Base-by-base conservation (phyloP, 2,329 filamentous ascomycete species). In the Trichoderma sp. region DNA sequence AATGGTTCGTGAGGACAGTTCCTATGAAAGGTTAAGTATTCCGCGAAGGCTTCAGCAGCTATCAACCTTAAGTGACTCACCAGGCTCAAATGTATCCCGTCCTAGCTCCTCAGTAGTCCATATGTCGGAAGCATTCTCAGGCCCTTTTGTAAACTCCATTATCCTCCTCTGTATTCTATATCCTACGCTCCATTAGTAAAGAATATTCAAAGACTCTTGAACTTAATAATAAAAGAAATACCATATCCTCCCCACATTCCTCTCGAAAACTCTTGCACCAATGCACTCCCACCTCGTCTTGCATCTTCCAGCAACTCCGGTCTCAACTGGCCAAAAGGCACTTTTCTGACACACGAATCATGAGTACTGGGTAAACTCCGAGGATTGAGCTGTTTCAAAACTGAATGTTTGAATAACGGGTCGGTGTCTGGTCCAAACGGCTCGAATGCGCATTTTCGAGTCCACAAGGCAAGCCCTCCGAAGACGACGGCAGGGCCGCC, bases 181-280 rank as follows among this genome's bases (percentile, higher is more conserved):
- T 24, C 59, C 43, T 62, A 19, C 27, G 33, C 13, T 19, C n/a
- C 4, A 16, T 24, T 2, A 52, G 33, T 52, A 10, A 60, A 43
- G 1, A 19, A 5, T 5, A 13, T 5, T 3, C 16, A 21, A 31
- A 19, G 2, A 1, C 4, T 21, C 1, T 31, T 19, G 6, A 8
- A 21, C 3, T 2, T 13, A 4, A 10, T 6, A 21, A 27, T 2
- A 29, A 31, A 43, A 43, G 5, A 37, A 53, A 3, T 2, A 53
- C 60, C 60, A 19, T 53, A 63, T 29, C 60, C 43, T 8, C 29
- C 60, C 60, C 60, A 63, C 60, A 63, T 63, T 21, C 43, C 60
- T 33, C 60, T 31, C 16, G 60, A 52, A 63, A 53, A 63, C 60
- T 53, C n/a, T 21, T 37, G 47, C 4, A 63, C 43, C 13, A 63